phyloP scores from a whole-genome alignment of 1,284 basidiomycete genomes.

The Schizophyllum amplum region DNA sequence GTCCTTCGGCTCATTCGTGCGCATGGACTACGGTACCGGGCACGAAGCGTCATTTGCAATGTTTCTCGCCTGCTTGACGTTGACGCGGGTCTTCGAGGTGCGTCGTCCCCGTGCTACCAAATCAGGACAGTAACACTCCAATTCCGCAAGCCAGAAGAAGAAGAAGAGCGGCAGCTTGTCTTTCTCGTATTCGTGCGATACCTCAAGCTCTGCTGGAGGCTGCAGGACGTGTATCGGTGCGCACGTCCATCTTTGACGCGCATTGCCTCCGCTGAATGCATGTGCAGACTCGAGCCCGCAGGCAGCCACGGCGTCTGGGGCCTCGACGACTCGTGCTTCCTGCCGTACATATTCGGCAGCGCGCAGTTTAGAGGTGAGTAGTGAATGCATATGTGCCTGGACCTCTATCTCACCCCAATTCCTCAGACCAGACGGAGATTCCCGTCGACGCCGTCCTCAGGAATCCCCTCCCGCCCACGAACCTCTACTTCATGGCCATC shows the following conservation, averaged over 20 bases:
- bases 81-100: slow-evolving; percentile 50
- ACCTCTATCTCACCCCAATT: not conserved
- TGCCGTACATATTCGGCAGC: slow-evolving; percentile 90
- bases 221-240: slow-evolving; percentile 74
- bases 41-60: slow-evolving; percentile 87
- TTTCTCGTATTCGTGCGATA: slow-evolving; percentile 71
- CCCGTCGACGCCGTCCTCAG: slow-evolving; percentile 51
- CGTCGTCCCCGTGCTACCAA: not conserved
- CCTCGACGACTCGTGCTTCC: slow-evolving; percentile 88
- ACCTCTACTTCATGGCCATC: slow-evolving; percentile 80
- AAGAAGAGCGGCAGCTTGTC: slow-evolving; percentile 60
- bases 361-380: slow-evolving; percentile 73
- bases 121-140: not conserved
- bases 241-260: not conserved
- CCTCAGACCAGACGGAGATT: slow-evolving; percentile 47
- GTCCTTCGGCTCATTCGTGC: slow-evolving; percentile 85
- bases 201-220: slow-evolving; percentile 71
- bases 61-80: slow-evolving; percentile 64
- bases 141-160: slow-evolving; percentile 31
- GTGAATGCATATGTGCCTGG: not conserved
- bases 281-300: slow-evolving; percentile 77
- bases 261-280: not conserved
- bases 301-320: slow-evolving; percentile 99
- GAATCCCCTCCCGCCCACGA: slow-evolving; percentile 45
- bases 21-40: slow-evolving; percentile 96